Base-by-base conservation (phyloP, 208 protist species). In the Leishmania mexicana region DNA sequence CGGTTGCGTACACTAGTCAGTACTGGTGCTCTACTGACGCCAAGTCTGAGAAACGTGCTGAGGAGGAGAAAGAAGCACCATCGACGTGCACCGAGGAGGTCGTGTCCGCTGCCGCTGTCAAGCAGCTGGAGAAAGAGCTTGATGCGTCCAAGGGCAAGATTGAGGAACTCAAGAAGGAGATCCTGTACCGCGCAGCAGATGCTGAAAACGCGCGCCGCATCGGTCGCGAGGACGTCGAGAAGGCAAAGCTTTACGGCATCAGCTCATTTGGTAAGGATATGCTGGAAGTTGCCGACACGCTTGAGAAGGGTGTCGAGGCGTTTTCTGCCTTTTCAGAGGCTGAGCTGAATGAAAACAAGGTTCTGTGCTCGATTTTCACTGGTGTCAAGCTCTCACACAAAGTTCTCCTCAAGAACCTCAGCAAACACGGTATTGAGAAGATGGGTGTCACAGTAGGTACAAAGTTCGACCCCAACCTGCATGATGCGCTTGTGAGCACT, bases 231-330 rank as follows among this genome's bases (percentile, higher is more conserved):
- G 97, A 99, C 76, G 93, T 96, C 38, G 91, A 96, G 45, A 98
- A 98, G 80, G 93, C 96, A 1, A 96, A 95, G 72, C 82, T 94
- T 17, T 99, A 95, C 79, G 94, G 94, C 49, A 92, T 99, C 38
- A 91, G 88, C 54, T 92, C 88, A 13, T 99, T 99, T 82, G 94
- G 93, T 1, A 97, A 98, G 85, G 93, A 97, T 78, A 95, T 99
- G 87, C 83, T 99, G 21, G 96, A 99, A 72, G 95, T 99, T 54
- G 92, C 92, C 19, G 97, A 99, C 79, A 98, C 91, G 60, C 92
- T 99, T n/a, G 93, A 98, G 58, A 94, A 95, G 71, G 97, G 92
- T 3, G 73, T 98, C 47, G 94, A 97, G 65, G 78, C 89, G 35
- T 96, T 98, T 67, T 79, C 72, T 8, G 81, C 82, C 3, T 70